These are phyloP conservation scores for Styphnolobium japonicum DNA, from an alignment of 306 rosid species.

Conservation along the genomic window DNA sequence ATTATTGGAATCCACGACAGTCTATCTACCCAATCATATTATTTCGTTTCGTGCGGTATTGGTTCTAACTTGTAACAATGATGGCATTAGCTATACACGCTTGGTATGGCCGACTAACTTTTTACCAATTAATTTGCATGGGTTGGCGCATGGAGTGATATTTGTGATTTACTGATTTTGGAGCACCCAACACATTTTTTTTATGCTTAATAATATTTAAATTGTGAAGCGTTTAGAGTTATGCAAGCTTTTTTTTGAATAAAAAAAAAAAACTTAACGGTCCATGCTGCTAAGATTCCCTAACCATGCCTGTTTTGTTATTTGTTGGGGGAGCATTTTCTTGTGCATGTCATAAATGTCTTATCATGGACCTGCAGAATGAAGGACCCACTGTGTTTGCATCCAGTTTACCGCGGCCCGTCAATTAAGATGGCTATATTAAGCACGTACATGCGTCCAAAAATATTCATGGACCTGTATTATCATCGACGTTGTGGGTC, in stretches of 20 bases:
- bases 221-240: background rate
- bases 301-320: slow-evolving; percentile 3
- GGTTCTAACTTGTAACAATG: background rate
- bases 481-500: slow-evolving; percentile 24
- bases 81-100: background rate
- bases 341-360: slow-evolving; percentile 30
- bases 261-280: background rate
- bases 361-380: background rate
- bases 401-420: slow-evolving; percentile 1
- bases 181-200: background rate
- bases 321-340: slow-evolving; percentile 35
- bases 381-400: slow-evolving; percentile 18
- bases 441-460: slow-evolving; percentile 15
- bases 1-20: slow-evolving; percentile 5
- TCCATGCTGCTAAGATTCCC: background rate
- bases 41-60: background rate
- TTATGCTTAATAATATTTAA: background rate
- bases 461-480: background rate
- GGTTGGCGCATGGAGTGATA: background rate
- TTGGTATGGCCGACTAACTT: background rate
- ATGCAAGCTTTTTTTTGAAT: background rate
- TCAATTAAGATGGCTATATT: slow-evolving; percentile 2
- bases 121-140: background rate
- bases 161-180: background rate
- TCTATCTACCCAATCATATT: slow-evolving; percentile 10